Conservation (phyloP, 352 stramenopile species). For the Globisporangium cystogenes region DNA sequence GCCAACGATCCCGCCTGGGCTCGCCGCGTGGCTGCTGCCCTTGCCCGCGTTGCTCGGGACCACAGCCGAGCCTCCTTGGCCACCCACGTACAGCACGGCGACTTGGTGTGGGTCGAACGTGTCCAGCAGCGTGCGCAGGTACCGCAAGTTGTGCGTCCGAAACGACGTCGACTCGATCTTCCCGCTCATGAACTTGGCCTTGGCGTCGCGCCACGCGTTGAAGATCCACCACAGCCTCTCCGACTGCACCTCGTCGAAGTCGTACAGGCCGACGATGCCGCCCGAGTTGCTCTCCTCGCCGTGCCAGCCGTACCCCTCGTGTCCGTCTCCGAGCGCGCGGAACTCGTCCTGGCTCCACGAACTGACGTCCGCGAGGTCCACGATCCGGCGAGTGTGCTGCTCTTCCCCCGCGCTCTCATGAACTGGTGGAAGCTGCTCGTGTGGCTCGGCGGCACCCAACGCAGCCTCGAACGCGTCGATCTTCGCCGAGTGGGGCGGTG, state of each 20-base stretch:
- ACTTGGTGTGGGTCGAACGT: slow-evolving; percentile 79
- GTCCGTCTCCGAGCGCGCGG: slow-evolving; percentile 20
- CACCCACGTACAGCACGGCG: slow-evolving; percentile 54
- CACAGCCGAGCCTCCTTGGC: slow-evolving; percentile 17
- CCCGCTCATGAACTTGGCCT: slow-evolving; percentile 61
- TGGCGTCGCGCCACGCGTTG: slow-evolving; percentile 57
- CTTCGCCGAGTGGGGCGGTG: slow-evolving; percentile 3
- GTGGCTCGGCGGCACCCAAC: slow-evolving; percentile 1
- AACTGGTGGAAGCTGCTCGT: slow-evolving; percentile 21
- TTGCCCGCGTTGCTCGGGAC: slow-evolving; percentile 18
- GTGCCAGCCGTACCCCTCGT: slow-evolving; percentile 19
- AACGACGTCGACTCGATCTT: slow-evolving; percentile 70
- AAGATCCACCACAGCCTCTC: slow-evolving; percentile 84
- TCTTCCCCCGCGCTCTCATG: slow-evolving; percentile 5
- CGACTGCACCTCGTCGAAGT: slow-evolving; percentile 80
- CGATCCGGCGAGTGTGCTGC: slow-evolving; percentile 17
- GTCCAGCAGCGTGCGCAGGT: slow-evolving; percentile 60
- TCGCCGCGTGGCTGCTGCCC: background rate
- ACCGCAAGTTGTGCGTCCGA: slow-evolving; percentile 62
- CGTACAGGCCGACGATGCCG: slow-evolving; percentile 55
- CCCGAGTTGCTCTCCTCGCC: slow-evolving; percentile 50
- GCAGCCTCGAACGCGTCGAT: background rate
- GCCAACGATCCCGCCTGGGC: slow-evolving; percentile 39
- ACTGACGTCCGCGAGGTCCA: slow-evolving; percentile 56
- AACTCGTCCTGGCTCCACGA: slow-evolving; percentile 20